Evolutionary conservation across 176 grass and related monocot species (phyloP).

Genomic region (Rhipidocladum racemiflorum): DNA sequence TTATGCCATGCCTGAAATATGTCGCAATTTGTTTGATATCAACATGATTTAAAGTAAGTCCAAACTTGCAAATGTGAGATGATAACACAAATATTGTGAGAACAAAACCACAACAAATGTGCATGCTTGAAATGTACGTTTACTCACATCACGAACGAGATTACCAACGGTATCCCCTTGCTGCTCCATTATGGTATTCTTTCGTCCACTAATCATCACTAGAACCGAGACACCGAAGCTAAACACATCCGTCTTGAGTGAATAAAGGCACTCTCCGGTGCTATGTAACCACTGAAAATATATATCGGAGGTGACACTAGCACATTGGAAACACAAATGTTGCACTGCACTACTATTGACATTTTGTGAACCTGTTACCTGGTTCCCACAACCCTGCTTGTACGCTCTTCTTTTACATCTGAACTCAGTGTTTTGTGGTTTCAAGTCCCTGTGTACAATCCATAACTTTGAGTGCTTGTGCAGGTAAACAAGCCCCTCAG

Average conservation of each 20-base stretch:
- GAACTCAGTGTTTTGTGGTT: conserved; percentile 33
- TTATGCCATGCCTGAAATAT: conserved; percentile 47
- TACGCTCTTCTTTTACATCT: conserved; percentile 24
- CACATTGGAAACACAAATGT: neutral
- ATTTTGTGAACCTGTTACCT: conserved; percentile 22
- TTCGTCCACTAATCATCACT: conserved; percentile 39
- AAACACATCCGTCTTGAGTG: conserved; percentile 54
- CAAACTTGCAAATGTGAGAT: neutral
- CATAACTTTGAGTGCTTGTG: conserved; percentile 33
- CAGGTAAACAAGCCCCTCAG: conserved; percentile 46
- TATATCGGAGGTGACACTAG: neutral
- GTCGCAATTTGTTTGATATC: neutral
- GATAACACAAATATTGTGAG: neutral
- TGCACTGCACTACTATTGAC: neutral
- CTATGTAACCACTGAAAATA: conserved; percentile 43
- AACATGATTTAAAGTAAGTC: neutral
- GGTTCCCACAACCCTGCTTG: conserved; percentile 43
- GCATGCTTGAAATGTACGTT: neutral
- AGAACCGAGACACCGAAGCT: conserved; percentile 50
- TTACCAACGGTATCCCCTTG: conserved; percentile 36
- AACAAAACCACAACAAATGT: neutral
- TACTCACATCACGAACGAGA: conserved; percentile 51
- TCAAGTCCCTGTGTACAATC: conserved; percentile 53
- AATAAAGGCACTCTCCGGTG: conserved; percentile 51
- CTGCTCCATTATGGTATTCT: conserved; percentile 22